phyloP scores from a whole-genome alignment of 495 filamentous ascomycete genomes.

The Cercophora samala region DNA sequence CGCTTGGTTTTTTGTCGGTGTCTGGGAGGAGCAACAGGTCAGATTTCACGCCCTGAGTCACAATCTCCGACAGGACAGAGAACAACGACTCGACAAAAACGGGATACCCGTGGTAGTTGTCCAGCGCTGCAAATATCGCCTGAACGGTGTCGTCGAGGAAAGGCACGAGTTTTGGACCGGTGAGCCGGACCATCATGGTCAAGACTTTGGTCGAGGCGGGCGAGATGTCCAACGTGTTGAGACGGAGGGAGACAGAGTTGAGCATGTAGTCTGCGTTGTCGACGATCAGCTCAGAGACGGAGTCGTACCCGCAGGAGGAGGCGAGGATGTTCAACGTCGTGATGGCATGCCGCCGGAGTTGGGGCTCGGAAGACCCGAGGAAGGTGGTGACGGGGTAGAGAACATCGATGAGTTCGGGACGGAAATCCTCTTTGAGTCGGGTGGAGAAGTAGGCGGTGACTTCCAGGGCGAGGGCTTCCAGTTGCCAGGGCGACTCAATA shows the following conservation, averaged over 20 bases:
- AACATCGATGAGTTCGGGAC: conserved; percentile 82
- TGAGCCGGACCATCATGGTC: conserved; percentile 88
- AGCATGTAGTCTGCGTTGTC: conserved; percentile 96
- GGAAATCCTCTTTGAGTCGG: conserved; percentile 65
- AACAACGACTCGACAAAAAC: conserved; percentile 82
- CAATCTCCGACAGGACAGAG: conserved; percentile 72
- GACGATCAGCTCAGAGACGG: conserved; percentile 74
- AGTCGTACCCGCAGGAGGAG: conserved; percentile 66
- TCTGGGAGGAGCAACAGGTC: conserved; percentile 51
- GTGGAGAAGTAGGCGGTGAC: conserved; percentile 68
- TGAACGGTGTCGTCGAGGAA: conserved; percentile 89
- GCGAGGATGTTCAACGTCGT: conserved; percentile 78
- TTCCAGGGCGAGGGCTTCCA: conserved; percentile 70
- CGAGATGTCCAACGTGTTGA: conserved; percentile 88
- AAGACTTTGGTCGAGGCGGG: conserved; percentile 88
- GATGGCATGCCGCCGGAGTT: conserved; percentile 77
- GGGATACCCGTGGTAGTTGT: conserved; percentile 91
- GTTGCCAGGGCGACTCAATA: conserved; percentile 60
- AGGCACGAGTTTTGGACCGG: conserved; percentile 75
- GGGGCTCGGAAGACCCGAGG: conserved; percentile 67
- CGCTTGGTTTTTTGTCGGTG: conserved; percentile 17
- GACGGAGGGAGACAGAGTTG: conserved; percentile 81
- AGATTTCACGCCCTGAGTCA: conserved; percentile 71
- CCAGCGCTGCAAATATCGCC: conserved; percentile 84
- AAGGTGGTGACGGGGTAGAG: conserved; percentile 85